Percentiles rank a stretch among this genome's conserved stretches.
Evolutionary conservation across 495 filamentous ascomycete species (phyloP).

Genomic region (Aspergillus cavernicola): DNA sequence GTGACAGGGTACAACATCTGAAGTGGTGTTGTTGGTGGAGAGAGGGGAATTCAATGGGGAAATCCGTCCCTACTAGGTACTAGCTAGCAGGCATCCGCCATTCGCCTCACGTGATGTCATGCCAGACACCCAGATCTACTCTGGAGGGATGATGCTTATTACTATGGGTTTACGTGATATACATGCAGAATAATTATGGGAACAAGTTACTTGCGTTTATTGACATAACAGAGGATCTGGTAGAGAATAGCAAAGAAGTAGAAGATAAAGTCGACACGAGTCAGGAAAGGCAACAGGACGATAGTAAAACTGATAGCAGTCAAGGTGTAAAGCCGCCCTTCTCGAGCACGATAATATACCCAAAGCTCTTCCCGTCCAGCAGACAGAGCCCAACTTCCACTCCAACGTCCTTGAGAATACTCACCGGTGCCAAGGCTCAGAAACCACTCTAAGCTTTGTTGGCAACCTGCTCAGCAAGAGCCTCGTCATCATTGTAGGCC

Average conservation of each 20-base stretch:
- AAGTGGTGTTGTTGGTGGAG: slow-evolving; percentile 9
- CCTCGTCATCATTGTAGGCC: slow-evolving; percentile 29
- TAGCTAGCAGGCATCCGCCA: slow-evolving; percentile 12
- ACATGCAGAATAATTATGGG: too few relatives aligned
- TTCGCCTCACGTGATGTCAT: slow-evolving; percentile 15
- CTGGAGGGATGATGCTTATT: too few relatives aligned
- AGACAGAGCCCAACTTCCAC: background rate
- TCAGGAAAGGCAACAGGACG: too few relatives aligned
- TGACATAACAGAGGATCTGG: too few relatives aligned
- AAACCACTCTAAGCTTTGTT: slow-evolving; percentile 31
- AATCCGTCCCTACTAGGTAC: background rate
- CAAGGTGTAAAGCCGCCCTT: slow-evolving; percentile 6
- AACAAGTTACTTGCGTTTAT: too few relatives aligned
- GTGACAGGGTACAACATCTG: slow-evolving; percentile 16
- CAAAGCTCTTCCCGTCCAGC: slow-evolving; percentile 5
- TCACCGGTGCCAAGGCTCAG: background rate
- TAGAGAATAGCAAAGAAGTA: slow-evolving; percentile 1
- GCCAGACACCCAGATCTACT: too few relatives aligned
- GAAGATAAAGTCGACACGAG: slow-evolving; percentile 1
- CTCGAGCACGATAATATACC: background rate
- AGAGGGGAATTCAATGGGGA: slow-evolving; percentile 8
- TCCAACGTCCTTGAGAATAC: background rate
- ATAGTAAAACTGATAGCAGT: slow-evolving; percentile 9
- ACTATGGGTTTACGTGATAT: too few relatives aligned
- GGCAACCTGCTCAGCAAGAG: slow-evolving; percentile 14